Evolutionary conservation across 2,329 filamentous ascomycete species (phyloP).

Genomic region (Rutstroemia sp.): DNA sequence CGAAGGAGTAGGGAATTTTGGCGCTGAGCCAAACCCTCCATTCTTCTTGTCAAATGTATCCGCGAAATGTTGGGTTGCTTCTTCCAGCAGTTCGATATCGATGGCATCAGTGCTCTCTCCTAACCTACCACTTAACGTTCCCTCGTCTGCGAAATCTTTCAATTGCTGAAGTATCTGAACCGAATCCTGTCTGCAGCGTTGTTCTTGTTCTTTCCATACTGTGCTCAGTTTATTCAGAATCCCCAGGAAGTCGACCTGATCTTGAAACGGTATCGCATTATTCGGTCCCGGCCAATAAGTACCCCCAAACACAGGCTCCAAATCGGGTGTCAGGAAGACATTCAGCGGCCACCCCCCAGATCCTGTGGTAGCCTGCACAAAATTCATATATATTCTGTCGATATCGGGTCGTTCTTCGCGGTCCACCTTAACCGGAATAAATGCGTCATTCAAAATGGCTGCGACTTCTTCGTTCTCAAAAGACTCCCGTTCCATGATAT

Average conservation of each 20-base stretch:
- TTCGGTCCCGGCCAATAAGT: slow-evolving; percentile 75
- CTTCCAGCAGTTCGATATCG: slow-evolving; percentile 85
- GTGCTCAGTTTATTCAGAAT: slow-evolving; percentile 71
- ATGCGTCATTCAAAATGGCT: slow-evolving; percentile 72
- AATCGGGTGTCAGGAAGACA: slow-evolving; percentile 88
- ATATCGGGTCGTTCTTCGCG: slow-evolving; percentile 90
- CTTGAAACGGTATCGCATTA: slow-evolving; percentile 35
- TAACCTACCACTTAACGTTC: slow-evolving; percentile 49
- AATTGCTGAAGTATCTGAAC: slow-evolving; percentile 75
- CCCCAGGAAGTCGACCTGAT: slow-evolving; percentile 70
- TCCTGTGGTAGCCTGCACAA: slow-evolving; percentile 86
- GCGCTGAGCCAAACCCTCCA: slow-evolving; percentile 72
- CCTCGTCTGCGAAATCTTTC: slow-evolving; percentile 82
- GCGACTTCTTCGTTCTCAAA: slow-evolving; percentile 81
- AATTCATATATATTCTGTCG: slow-evolving; percentile 97
- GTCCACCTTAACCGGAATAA: slow-evolving; percentile 89
- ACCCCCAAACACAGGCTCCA: slow-evolving; percentile 91
- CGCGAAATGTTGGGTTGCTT: slow-evolving; percentile 75
- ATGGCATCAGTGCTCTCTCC: slow-evolving; percentile 55
- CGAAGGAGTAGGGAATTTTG: slow-evolving; percentile 84
- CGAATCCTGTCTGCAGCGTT: slow-evolving; percentile 75
- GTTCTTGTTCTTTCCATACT: slow-evolving; percentile 76
- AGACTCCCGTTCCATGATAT: slow-evolving; percentile 88
- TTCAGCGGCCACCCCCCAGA: slow-evolving; percentile 92
- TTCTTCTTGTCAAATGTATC: slow-evolving; percentile 71